Conservation (phyloP, 164 flowering plant genomes). For the Tetrastigma voinierianum region DNA sequence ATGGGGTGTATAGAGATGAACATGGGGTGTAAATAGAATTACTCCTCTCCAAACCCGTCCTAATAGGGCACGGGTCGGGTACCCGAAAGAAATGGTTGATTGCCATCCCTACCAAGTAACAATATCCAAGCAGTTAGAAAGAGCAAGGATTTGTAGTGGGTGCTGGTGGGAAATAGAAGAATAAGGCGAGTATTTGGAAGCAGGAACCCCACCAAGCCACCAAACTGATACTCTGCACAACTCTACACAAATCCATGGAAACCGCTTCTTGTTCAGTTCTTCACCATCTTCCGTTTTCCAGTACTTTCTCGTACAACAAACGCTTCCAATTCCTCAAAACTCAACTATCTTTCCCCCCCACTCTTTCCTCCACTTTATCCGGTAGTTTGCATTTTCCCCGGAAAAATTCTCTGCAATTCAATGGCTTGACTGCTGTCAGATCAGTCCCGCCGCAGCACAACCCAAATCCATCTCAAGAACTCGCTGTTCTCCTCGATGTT, state of each 20-base stretch:
- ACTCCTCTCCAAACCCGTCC: too few relatives aligned
- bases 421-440: conserved; percentile 20
- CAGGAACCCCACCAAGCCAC: too few relatives aligned
- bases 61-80: too few relatives aligned
- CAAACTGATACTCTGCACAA: too few relatives aligned
- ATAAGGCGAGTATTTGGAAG: too few relatives aligned
- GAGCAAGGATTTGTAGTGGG: too few relatives aligned
- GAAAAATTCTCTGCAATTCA: conserved; percentile 10
- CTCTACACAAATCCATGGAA: conserved; percentile 31
- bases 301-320: neutral
- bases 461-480: conserved; percentile 27
- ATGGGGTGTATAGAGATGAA: too few relatives aligned
- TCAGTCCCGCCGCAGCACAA: conserved; percentile 11
- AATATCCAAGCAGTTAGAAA: too few relatives aligned
- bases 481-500: conserved; percentile 74
- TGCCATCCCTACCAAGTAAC: too few relatives aligned
- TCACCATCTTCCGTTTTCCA: conserved; percentile 3
- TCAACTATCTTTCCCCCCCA: conserved; percentile 4
- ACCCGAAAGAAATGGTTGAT: too few relatives aligned
- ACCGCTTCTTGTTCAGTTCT: conserved; percentile 22
- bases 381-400: conserved; percentile 5
- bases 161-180: too few relatives aligned
- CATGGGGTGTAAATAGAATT: too few relatives aligned
- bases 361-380: conserved; percentile 17
- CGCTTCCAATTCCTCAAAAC: neutral